Conservation (phyloP, 495 filamentous ascomycete species). For the Thermothielavioides terrestris region DNA sequence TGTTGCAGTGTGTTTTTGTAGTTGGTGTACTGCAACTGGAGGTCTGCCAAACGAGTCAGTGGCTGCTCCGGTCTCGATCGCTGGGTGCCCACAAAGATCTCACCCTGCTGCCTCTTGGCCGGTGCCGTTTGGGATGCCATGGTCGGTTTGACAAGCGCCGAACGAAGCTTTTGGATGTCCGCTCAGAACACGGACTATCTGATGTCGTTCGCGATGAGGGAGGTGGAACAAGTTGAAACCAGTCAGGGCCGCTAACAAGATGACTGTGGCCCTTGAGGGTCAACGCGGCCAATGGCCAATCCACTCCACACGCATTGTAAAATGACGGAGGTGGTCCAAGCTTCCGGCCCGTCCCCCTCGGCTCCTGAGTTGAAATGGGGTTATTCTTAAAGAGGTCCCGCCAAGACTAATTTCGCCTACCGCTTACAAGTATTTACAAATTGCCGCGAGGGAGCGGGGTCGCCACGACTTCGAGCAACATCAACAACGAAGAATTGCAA, state of each 20-base stretch:
- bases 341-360: slow-evolving; percentile 11
- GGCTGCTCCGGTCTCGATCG: no score
- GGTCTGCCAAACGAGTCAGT: slow-evolving; percentile 51
- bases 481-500: no score
- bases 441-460: no score
- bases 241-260: not conserved
- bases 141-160: not conserved
- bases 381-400: no score
- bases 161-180: not conserved
- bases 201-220: not conserved
- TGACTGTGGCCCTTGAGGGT: not conserved
- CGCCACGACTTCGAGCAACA: no score
- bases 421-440: no score
- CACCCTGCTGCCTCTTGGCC: slow-evolving; percentile 80
- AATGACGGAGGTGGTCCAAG: slow-evolving; percentile 14
- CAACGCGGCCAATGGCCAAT: not conserved
- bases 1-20: slow-evolving; percentile 95
- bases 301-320: not conserved
- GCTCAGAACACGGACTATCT: not conserved
- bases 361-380: no score
- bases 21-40: slow-evolving; percentile 86
- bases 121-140: slow-evolving; percentile 38
- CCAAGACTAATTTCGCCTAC: no score
- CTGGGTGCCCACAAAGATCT: slow-evolving; percentile 1
- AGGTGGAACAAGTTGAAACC: not conserved